Percentiles rank a stretch among this genome's conserved stretches.
Conservation (phyloP, 495 filamentous ascomycete genomes). For the Paragyromitra xinjiangensis region DNA sequence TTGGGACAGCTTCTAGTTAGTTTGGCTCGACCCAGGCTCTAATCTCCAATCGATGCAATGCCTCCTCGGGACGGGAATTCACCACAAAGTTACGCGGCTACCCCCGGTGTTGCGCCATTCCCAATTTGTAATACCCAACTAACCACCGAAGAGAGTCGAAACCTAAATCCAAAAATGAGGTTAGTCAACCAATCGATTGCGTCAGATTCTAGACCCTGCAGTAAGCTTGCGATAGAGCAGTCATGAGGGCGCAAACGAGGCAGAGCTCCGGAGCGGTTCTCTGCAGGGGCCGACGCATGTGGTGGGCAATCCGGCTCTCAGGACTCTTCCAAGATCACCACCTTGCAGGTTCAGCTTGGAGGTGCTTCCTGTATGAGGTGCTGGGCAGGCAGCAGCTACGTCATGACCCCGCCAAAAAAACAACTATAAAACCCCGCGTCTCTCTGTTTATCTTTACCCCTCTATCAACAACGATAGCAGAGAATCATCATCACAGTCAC, state of each 20-base stretch:
- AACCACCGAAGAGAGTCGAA: background rate
- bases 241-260: conserved; percentile 29
- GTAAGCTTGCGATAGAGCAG: background rate
- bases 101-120: conserved; percentile 8
- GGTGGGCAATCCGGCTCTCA: background rate
- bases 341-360: background rate
- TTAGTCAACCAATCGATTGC: conserved; percentile 15
- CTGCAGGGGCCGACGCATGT: background rate
- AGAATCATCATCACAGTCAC: conserved; percentile 20
- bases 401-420: conserved; percentile 23
- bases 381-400: background rate
- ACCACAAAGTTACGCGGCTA: conserved; percentile 6
- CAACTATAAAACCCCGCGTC: conserved; percentile 39
- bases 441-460: conserved; percentile 1
- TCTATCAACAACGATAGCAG: background rate
- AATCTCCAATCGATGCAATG: too few species aligned
- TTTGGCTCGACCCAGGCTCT: too few species aligned
- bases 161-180: conserved; percentile 8
- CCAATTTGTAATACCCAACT: background rate
- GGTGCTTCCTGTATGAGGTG: too few species aligned
- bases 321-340: background rate
- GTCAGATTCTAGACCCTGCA: conserved; percentile 27
- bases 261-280: conserved; percentile 3
- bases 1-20: too few species aligned
- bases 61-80: too few species aligned